phyloP scores from a whole-genome alignment of 2,329 filamentous ascomycete species.

The Aspergillus fumigatiaffinis region DNA sequence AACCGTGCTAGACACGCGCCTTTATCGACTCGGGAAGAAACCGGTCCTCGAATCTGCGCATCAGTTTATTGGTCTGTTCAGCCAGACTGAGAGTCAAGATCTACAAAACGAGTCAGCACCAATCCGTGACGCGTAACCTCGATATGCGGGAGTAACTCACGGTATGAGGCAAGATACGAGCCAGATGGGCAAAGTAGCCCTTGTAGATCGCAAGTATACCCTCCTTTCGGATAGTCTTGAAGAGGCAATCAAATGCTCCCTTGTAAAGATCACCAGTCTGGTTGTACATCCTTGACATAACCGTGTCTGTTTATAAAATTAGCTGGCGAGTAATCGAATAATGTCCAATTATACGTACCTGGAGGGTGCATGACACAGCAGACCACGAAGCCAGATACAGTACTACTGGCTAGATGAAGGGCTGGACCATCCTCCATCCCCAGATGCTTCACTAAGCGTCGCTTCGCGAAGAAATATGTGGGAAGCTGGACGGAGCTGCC shows the following conservation, averaged over 20 bases:
- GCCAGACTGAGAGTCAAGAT: conserved; percentile 89
- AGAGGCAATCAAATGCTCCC: conserved; percentile 86
- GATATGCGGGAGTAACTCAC: conserved; percentile 35
- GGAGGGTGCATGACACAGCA: conserved; percentile 98
- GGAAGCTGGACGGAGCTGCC: conserved; percentile 94
- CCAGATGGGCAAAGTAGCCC: conserved; percentile 91
- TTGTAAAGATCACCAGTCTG: conserved; percentile 97
- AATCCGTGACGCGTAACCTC: background rate
- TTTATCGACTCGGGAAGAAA: conserved; percentile 48
- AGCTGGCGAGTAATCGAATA: background rate
- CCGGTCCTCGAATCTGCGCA: conserved; percentile 70
- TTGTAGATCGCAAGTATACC: conserved; percentile 94
- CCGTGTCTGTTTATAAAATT: conserved; percentile 62
- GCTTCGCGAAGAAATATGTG: conserved; percentile 97
- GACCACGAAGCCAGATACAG: conserved; percentile 89
- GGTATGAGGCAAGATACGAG: conserved; percentile 91
- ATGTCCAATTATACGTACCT: conserved; percentile 50
- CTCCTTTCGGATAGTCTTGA: conserved; percentile 87
- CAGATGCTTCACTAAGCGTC: conserved; percentile 73
- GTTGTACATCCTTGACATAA: conserved; percentile 99
- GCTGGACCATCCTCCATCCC: conserved; percentile 88
- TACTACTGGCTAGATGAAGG: conserved; percentile 82
- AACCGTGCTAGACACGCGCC: conserved; percentile 41
- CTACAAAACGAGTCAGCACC: conserved; percentile 33
- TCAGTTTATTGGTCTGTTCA: conserved; percentile 93